A percentile compares a stretch with the other conserved stretches of the same genome.
phyloP scores from a whole-genome alignment of 2,329 filamentous ascomycete species.

The Corynespora cassiicola region DNA sequence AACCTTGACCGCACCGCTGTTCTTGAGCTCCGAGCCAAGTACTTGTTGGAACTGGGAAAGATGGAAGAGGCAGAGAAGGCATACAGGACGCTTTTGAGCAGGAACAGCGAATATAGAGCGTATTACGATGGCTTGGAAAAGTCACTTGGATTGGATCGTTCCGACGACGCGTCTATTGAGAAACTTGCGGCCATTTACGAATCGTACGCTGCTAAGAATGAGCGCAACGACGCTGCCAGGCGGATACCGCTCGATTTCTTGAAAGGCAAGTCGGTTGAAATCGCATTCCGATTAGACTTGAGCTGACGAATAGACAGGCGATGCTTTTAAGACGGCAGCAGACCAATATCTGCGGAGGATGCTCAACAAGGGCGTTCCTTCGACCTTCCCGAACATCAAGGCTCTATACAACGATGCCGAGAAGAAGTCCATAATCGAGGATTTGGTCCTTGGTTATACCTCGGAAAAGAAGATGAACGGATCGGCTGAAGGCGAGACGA shows the following conservation, averaged over 20 bases:
- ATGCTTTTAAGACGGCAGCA: constrained; percentile 79
- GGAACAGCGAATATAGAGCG: constrained; percentile 84
- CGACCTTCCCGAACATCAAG: constrained; percentile 96
- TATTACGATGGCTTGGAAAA: constrained; percentile 84
- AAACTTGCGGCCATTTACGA: constrained; percentile 79
- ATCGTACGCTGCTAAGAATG: constrained; percentile 80
- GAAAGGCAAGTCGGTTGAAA: constrained; percentile 59
- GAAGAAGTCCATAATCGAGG: constrained; percentile 80
- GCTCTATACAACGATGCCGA: constrained; percentile 79
- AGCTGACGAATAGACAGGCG: constrained; percentile 57
- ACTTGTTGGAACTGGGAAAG: constrained; percentile 77
- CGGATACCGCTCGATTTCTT: constrained; percentile 91
- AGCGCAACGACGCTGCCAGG: constrained; percentile 82
- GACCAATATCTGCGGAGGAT: constrained; percentile 81
- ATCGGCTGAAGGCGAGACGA: constrained; percentile 55
- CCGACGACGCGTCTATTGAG: constrained; percentile 70
- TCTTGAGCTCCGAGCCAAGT: constrained; percentile 85
- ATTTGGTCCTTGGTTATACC: constrained; percentile 80
- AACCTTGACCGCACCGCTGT: constrained; percentile 85
- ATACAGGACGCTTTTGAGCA: constrained; percentile 80
- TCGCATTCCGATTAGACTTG: not conserved
- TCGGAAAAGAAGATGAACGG: constrained; percentile 62
- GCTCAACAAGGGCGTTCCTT: constrained; percentile 92
- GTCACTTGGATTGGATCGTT: constrained; percentile 67
- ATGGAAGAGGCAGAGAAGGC: constrained; percentile 82